A percentile compares a stretch with the other conserved stretches of the same genome.
Evolutionary conservation across 371 early-diverging fungal genomes (phyloP).

Genomic region (Chytridiales sp.): DNA sequence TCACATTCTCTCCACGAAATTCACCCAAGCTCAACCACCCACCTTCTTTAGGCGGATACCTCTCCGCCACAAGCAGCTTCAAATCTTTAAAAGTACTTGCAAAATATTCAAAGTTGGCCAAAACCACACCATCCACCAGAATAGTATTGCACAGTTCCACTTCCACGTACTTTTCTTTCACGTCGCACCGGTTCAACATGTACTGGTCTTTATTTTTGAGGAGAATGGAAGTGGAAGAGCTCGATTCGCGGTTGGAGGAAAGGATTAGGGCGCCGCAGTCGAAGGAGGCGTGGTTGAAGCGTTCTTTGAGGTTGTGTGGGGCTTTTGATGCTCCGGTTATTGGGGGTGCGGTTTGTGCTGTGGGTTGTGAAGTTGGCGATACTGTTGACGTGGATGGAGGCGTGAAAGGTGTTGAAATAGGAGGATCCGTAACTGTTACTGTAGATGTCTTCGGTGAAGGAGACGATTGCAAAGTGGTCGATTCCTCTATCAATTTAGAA

Average conservation of each 20-base stretch:
- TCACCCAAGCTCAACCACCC: conserved; percentile 81
- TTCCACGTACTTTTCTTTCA: conserved; percentile 41
- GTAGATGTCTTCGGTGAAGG: too few species aligned
- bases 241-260: conserved; percentile 79
- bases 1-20: conserved; percentile 77
- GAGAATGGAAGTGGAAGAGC: conserved; percentile 78
- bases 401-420: too few species aligned
- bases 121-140: conserved; percentile 79
- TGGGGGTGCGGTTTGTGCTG: too few species aligned
- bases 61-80: conserved; percentile 70
- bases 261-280: conserved; percentile 93
- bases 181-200: conserved; percentile 86
- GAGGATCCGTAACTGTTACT: too few species aligned
- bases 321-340: conserved; percentile 3
- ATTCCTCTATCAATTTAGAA: too few species aligned
- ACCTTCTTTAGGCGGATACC: conserved; percentile 72
- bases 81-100: conserved; percentile 90
- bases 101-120: conserved; percentile 96
- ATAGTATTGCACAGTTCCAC: conserved; percentile 94
- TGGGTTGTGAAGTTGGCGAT: too few species aligned
- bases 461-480: too few species aligned
- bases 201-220: conserved; percentile 89
- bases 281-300: conserved; percentile 90
- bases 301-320: conserved; percentile 37
- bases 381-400: too few species aligned